These are phyloP conservation scores for Berkeleyomyces rouxiae DNA, from an alignment of 2,329 filamentous ascomycete genomes.

Conservation along the genomic window DNA sequence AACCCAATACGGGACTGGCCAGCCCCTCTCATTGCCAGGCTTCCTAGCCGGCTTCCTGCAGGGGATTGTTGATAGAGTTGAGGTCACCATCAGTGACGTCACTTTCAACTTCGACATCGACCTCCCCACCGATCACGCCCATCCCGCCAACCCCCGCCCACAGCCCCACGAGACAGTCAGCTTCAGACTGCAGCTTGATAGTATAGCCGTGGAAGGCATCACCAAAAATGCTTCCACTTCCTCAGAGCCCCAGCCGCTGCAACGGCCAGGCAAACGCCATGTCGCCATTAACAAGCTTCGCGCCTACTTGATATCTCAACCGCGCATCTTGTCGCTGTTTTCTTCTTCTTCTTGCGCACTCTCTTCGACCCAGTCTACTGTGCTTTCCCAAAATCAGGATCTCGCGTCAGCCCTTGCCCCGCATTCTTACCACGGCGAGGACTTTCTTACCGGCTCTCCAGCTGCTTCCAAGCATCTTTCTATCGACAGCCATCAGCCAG, in stretches of 20 bases:
- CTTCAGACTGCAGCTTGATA: slow-evolving; percentile 47
- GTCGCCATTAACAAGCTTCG: slow-evolving; percentile 46
- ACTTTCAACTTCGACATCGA: slow-evolving; percentile 49
- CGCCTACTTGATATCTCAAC: slow-evolving; percentile 50
- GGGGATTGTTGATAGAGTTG: slow-evolving; percentile 54
- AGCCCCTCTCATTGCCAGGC: slow-evolving; percentile 48
- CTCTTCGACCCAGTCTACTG: slow-evolving; percentile 14
- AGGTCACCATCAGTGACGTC: slow-evolving; percentile 48
- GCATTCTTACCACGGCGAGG: slow-evolving; percentile 28
- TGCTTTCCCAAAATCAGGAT: slow-evolving; percentile 16
- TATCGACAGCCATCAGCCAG: neutral
- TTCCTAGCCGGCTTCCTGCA: slow-evolving; percentile 59
- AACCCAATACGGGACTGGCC: slow-evolving; percentile 47
- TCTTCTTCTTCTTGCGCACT: slow-evolving; percentile 38
- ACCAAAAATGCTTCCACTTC: slow-evolving; percentile 21
- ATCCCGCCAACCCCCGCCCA: neutral
- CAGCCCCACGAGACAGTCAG: slow-evolving; percentile 29
- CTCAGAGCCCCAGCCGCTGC: neutral
- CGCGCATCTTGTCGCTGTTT: slow-evolving; percentile 45
- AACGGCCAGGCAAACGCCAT: slow-evolving; percentile 42
- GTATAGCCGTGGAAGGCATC: slow-evolving; percentile 50
- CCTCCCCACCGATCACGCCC: slow-evolving; percentile 18
- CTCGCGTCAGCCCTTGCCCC: slow-evolving; percentile 26
- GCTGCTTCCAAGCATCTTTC: slow-evolving; percentile 8
- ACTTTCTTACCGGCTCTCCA: slow-evolving; percentile 13